Base-by-base conservation (phyloP, 2,329 filamentous ascomycete species). In the Xylaria polymorpha region DNA sequence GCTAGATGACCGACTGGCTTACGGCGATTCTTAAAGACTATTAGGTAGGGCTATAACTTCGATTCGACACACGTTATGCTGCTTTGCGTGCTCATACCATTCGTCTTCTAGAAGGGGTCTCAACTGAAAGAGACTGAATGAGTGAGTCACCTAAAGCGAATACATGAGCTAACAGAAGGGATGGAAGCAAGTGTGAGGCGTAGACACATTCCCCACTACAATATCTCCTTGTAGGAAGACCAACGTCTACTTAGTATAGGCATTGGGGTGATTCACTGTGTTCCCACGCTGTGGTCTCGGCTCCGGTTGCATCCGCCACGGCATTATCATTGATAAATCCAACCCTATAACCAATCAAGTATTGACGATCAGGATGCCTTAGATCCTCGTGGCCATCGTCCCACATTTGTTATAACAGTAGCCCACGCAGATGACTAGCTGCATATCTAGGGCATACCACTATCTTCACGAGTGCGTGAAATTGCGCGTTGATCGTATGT, bases 141-240 rank as follows among this genome's bases (percentile, higher is more conserved):
- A 57, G 8, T 12, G 2, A 22, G n/a, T 57, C 35, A 39, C 29
- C 32, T 35, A 6, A 37, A 22, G n/a, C 10, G 29, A 37, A 48
- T 18, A 48, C 32, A 20, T 29, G 41, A 64, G 51, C 60, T 63
- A 39, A 56, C 39, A 55, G 15, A 14, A 46, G 6, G 39, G 14
- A 18, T 39, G 50, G 41, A 58, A 58, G 61, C 22, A 58, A 44
- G 61, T n/a, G 25, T 41, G 29, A 57, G 51, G 61, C 32, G 32
- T 39, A 48, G 51, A 39, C n/a, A 43, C 43, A 58, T 39, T n/a
- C 39, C 37, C 4, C 32, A 32, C 46, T 65, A 46, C 46, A 60
- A 46, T 35, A 46, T 55, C n/a, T 46, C 37, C 39, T 20, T 43
- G 48, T 37, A 18, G 46, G 20, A 25, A 18, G 43, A 43, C 62